Base-by-base conservation (phyloP, 768 basidiomycete species). In the Cystofilobasidium bisporidii region DNA sequence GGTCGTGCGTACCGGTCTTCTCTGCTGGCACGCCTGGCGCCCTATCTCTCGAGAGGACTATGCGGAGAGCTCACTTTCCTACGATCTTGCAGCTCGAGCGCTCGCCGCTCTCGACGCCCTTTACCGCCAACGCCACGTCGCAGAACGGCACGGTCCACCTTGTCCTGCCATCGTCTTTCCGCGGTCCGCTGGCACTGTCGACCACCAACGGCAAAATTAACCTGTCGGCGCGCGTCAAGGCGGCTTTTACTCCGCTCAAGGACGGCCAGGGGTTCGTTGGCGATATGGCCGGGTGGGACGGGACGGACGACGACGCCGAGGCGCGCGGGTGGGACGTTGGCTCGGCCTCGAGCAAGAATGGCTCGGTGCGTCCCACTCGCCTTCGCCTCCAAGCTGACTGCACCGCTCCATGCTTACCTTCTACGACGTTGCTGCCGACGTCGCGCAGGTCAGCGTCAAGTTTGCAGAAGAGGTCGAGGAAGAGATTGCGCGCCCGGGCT, bases 151-250 rank as follows among this genome's bases (percentile, higher is more conserved):
- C 53, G 17, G 40, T 43, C 40, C n/a, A 43, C 38, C 32, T 64
- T 28, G 28, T 64, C 55, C 63, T 64, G 36, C 63, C 63, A 6
- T 55, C 50, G 14, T 56, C 50, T 14, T 64, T 64, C 63, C 63
- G 30, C 38, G 63, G 63, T 20, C 63, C 63, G 8, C n/a, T 64
- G 18, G 41, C 53, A 10, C 63, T 56, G 11, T 1, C 14, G 0
- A 64, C 53, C 38, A 26, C 1, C 2, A 38, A 64, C 55, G 63
- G 63, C 4, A 15, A n/a, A 0, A 32, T 64, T 38, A 64, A 57
- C 18, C 40, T 64, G 20, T 64, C 63, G n/a, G n/a, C 53, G 2
- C 1, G 26, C 12, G 36, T 64, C 3, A 33, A 56, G 17, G 50
- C 63, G 5, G 40, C 18, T 26, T 56, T 56, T 30, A 64, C 63